Conservation (phyloP, 306 rosid genomes). For the Canavalia ensiformis region DNA sequence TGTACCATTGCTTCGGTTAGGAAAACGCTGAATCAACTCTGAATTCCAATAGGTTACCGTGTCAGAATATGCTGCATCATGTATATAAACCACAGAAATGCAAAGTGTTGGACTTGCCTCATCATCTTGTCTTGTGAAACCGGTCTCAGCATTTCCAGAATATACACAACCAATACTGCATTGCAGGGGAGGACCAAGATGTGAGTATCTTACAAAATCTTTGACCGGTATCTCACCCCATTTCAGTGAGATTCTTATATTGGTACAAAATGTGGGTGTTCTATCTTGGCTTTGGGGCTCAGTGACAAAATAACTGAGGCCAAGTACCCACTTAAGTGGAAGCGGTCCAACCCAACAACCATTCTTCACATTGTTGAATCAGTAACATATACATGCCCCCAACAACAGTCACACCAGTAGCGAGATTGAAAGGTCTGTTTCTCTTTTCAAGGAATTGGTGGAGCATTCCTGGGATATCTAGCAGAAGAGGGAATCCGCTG, state of each 20-base stretch:
- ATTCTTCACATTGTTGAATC: slow-evolving; percentile 47
- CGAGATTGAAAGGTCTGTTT: slow-evolving; percentile 45
- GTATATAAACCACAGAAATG: slow-evolving; percentile 44
- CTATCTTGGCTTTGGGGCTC: slow-evolving; percentile 39
- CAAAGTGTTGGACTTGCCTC: slow-evolving; percentile 47
- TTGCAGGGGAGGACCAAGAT: slow-evolving; percentile 51
- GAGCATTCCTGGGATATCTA: slow-evolving; percentile 87
- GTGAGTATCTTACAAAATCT: slow-evolving; percentile 47
- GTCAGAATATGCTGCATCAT: slow-evolving; percentile 46
- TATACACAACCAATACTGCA: slow-evolving; percentile 46
- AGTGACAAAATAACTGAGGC: slow-evolving; percentile 43
- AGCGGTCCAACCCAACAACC: slow-evolving; percentile 49
- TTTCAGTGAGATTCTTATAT: slow-evolving; percentile 45
- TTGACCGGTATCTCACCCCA: slow-evolving; percentile 46
- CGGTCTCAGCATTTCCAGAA: slow-evolving; percentile 51
- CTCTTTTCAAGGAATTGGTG: slow-evolving; percentile 80
- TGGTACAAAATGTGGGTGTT: slow-evolving; percentile 51
- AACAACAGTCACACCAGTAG: slow-evolving; percentile 53
- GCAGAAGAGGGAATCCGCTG: slow-evolving; percentile 80
- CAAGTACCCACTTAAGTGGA: slow-evolving; percentile 44
- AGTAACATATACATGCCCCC: slow-evolving; percentile 59
- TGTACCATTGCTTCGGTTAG: slow-evolving; percentile 44
- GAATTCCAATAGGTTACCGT: slow-evolving; percentile 52
- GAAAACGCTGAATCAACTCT: slow-evolving; percentile 50
- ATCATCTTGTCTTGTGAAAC: slow-evolving; percentile 40